These are phyloP conservation scores for Diaporthe sp. DNA, from an alignment of 2,329 filamentous ascomycete genomes.

Conservation along the genomic window DNA sequence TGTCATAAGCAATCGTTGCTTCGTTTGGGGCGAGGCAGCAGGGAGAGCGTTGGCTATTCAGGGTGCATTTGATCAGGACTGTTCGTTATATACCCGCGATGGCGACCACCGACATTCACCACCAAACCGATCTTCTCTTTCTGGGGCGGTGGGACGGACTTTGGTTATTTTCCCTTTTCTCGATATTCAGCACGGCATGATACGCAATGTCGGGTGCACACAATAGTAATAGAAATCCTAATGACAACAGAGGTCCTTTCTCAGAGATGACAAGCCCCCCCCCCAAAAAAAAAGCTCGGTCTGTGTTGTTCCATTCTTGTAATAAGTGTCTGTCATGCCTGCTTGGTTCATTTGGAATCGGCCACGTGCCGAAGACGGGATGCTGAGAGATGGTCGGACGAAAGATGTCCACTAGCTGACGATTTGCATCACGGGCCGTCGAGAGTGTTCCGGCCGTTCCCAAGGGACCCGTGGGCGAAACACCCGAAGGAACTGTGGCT, in stretches of 20 bases:
- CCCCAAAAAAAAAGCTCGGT: neutral
- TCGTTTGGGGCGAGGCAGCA: neutral
- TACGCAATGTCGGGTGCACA: constrained; percentile 9
- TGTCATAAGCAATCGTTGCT: constrained; percentile 23
- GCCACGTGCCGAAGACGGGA: constrained; percentile 3
- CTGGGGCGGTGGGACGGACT: constrained; percentile 3
- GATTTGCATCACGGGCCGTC: neutral
- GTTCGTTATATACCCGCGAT: constrained; percentile 31
- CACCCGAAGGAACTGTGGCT: neutral
- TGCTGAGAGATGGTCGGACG: neutral
- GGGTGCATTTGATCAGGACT: constrained; percentile 31
- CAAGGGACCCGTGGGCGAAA: neutral
- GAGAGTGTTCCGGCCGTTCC: neutral
- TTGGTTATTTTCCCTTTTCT: neutral
- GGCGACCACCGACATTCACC: constrained; percentile 12
- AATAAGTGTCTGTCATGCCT: neutral
- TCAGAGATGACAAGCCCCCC: neutral
- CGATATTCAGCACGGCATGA: constrained; percentile 12
- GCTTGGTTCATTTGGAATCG: neutral
- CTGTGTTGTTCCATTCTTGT: too few species aligned
- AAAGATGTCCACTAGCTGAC: neutral
- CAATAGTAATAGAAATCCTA: constrained; percentile 19
- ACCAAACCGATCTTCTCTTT: neutral
- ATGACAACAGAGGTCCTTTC: constrained; percentile 1
- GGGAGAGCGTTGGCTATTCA: constrained; percentile 21